phyloP scores from a whole-genome alignment of 2,329 filamentous ascomycete genomes.

The Beauveria australis region DNA sequence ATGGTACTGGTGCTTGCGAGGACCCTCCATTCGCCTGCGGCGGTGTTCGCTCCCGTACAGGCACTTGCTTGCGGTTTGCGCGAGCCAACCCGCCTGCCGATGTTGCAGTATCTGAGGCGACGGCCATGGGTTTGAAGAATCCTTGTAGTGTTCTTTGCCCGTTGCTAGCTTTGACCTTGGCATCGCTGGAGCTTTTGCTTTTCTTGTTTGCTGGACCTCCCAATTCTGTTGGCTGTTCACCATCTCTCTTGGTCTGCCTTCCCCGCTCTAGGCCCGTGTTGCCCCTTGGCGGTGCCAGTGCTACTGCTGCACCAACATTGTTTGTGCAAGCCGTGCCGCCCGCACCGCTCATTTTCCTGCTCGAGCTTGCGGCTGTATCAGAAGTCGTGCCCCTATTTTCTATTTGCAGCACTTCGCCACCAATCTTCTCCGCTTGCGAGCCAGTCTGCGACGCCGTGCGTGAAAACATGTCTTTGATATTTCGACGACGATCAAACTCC shows the following conservation, averaged over 20 bases:
- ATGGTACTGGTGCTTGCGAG: background rate
- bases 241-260: constrained; percentile 19
- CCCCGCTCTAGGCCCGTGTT: background rate
- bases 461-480: constrained; percentile 88
- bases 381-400: background rate
- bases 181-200: constrained; percentile 19
- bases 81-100: background rate
- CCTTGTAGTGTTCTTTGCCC: constrained; percentile 58
- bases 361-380: background rate
- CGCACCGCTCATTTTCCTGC: background rate
- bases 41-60: background rate
- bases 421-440: background rate
- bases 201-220: constrained; percentile 30
- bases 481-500: constrained; percentile 77
- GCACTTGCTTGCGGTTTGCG: background rate
- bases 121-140: constrained; percentile 63
- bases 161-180: constrained; percentile 21
- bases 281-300: background rate
- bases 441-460: constrained; percentile 35
- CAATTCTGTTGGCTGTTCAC: constrained; percentile 14
- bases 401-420: background rate
- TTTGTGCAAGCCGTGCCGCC: background rate
- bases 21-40: background rate
- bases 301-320: background rate
- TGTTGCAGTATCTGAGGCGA: background rate